Base-by-base conservation (phyloP, 768 basidiomycete genomes). In the Dictyophora rubrovolvata region DNA sequence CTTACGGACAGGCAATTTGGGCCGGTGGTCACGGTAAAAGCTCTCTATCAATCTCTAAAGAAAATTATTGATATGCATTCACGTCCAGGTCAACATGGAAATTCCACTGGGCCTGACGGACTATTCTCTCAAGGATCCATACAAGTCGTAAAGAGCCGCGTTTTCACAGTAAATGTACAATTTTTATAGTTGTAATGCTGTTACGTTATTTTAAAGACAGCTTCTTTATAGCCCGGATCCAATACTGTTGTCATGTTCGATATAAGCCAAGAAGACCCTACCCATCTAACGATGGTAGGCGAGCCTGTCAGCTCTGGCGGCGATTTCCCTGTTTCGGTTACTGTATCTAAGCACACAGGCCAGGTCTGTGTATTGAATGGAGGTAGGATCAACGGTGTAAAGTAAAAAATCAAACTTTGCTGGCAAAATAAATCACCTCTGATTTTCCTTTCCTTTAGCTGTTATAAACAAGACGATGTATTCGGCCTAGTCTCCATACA, bases 311-410 rank as follows among this genome's bases (percentile, higher is more conserved):
- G 63, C 55, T 56, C 60, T 50, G 23, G 60, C 51, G 68, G 68
- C 35, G 67, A 69, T 49, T 69, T 69, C 62, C 68, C 68, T 14
- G 54, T 63, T 11, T 64, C 68, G 8, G 63, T 76, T 9, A 71
- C 74, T 10, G 67, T 75, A 56, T 74, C 73, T 59, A 65, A 67
- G 46, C 69, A 63, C 11, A 71, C 69, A 23, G 34, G 36, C n/a
- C 22, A 64, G 54, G 68, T 74, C 23, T 77, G 75, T 61, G 69
- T 71, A 2, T 68, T 77, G 34, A 79, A 78, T 64, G 74, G 77
- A 28, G 77, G 78, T 14, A 66, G 66, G 14, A 62, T 73, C 35
- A 77, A 77, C 62, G 74, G 75, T 46, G 75, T 79, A 59, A 73
- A 65, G 71, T 75, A 42, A 59, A 63, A 42, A 59, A 63, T 16